Percentiles rank a stretch among this genome's conserved stretches.
Conservation (phyloP, 202 grass and related monocot species). For the Carex sylvatica region DNA sequence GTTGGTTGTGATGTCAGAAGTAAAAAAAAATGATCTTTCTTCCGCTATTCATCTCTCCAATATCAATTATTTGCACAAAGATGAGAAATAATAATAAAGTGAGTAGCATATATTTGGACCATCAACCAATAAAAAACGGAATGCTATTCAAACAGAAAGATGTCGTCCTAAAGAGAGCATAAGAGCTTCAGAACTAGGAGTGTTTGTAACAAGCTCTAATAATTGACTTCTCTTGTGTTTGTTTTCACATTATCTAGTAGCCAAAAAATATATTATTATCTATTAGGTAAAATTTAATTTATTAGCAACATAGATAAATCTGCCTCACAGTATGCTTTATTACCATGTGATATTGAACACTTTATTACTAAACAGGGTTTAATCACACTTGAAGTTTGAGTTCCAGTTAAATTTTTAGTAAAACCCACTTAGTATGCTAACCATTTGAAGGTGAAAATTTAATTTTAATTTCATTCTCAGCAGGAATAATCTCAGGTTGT, state of each 20-base stretch:
- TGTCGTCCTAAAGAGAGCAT: background rate
- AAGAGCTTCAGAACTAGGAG: background rate
- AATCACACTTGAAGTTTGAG: background rate
- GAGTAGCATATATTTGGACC: background rate
- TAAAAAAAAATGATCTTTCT: background rate
- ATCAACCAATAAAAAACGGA: background rate
- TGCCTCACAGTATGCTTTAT: background rate
- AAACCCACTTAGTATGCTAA: constrained; percentile 7
- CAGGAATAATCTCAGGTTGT: background rate
- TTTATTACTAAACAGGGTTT: background rate
- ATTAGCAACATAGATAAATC: background rate
- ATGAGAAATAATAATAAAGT: background rate
- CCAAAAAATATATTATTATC: background rate
- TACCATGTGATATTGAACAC: background rate
- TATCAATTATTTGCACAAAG: background rate
- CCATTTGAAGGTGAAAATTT: background rate
- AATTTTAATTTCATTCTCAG: background rate
- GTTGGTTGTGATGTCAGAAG: background rate
- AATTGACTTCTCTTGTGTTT: background rate
- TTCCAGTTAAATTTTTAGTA: background rate
- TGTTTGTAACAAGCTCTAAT: background rate
- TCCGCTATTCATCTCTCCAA: background rate
- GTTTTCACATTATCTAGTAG: background rate
- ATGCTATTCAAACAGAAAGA: background rate
- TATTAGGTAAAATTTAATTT: background rate